Evolutionary conservation across 306 rosid species (phyloP), one percentile per base, ranked within the genome.

Genomic region (Vicia sativa): DNA sequence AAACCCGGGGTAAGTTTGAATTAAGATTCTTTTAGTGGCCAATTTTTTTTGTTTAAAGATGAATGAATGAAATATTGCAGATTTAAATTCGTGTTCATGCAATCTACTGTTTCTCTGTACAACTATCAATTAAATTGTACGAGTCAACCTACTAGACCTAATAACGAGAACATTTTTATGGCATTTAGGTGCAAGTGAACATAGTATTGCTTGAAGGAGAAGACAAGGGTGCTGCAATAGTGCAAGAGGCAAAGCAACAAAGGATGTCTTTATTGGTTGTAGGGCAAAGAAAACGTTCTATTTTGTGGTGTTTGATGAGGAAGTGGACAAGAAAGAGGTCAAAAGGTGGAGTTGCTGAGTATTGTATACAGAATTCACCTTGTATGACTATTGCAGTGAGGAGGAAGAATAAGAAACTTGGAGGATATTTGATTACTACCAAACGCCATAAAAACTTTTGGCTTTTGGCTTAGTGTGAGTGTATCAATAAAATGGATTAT

Each of bases 381-480:
- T 93, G 97, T 80, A 85, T 90, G 89, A 79, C 97, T 8, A 82
- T 88, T 79, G 99, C 96, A 2, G 91, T 93, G 45, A 85, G 96
- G 59, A 85, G 83, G 74, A 93, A 93, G 87, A 79, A 83, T 79
- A 85, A 66, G 65, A 81, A 81, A 65, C 78, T 77, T 59, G 97
- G 97, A 41, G 99, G 99, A 5, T 90, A 86, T 77, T 79, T 87
- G 83, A 95, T 95, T 77, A 90, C 96, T 29, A 95, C 99, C 61
- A 90, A 87, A 79, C 87, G 87, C 48, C 96, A 93, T 66, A 93
- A 88, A 62, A 85, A 87, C 0, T 93, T 90, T 62, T 93, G 99
- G 99, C 99, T 90, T 79, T 82, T 93, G 68, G 99, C 99, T 81
- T 89, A 71, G 70, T 67, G 0, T 25, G 13, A 23, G 1, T 37